Evolutionary conservation across 768 basidiomycete species (phyloP), one percentile per base, ranked within the genome.

Genomic region (Amanita brunnescens): DNA sequence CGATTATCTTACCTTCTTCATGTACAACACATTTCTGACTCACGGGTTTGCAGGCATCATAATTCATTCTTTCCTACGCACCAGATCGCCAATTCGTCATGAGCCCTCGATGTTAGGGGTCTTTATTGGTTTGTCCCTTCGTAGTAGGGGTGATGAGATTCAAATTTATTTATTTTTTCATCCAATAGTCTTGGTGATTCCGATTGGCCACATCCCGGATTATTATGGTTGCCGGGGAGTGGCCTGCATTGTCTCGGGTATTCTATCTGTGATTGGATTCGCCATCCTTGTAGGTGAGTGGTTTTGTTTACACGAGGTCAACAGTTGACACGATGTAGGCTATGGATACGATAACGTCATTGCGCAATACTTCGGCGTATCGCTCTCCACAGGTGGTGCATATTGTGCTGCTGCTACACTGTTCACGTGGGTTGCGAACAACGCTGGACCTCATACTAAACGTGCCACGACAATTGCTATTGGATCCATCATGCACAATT

Each of bases 381-480:
- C 81, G 67, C 65, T 83, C 46, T 72, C 72, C 4, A 67, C 9
- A 33, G 32, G 6, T 0, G 79, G 80, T 14, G 66, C 72, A 1
- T 83, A 83, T 61, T 64, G 71, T 16, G 61, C 70, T 1, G 78
- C 75, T 2, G 79, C 81, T 2, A 68, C 79, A 0, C 61, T 80
- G 29, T 70, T 70, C 2, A 77, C 80, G 0, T 85, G 83, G 83
- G 64, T 68, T 47, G 74, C 81, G 10, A 83, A 84, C 64, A 84
- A 83, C 65, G 69, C 76, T 6, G 66, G 75, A 5, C 82, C 81
- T 0, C 70, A 79, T 54, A 63, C 71, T 34, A 69, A 79, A 23
- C 74, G 82, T n/a, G 82, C 80, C 1, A 80, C 81, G 0, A 68
- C 75, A 29, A 70, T 83, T 45, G 81, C 81, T 14, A 70, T 81